Conservation (phyloP, 306 rosid species). For the Vachellia collinsii region DNA sequence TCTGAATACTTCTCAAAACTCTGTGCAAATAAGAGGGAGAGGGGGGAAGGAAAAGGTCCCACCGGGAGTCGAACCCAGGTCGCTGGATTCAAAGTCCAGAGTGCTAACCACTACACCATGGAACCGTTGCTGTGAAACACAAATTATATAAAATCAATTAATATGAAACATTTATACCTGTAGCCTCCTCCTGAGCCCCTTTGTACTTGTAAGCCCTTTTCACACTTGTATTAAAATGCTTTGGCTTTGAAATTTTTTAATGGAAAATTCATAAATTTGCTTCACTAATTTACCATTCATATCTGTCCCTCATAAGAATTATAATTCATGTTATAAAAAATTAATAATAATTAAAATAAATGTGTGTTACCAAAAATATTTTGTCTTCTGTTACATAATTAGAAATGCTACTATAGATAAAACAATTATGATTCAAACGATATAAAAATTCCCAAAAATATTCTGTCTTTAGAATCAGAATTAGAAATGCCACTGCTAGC, state of each 20-base stretch:
- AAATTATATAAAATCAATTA: too few species aligned
- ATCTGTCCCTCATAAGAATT: neutral
- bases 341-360: too few species aligned
- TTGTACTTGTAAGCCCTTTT: neutral
- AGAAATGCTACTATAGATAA: too few species aligned
- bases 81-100: conserved; percentile 84
- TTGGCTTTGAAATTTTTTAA: neutral
- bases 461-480: neutral
- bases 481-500: neutral
- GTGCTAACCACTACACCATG: conserved; percentile 80
- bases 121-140: conserved; percentile 25
- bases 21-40: too few species aligned
- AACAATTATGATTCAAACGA: neutral
- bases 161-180: too few species aligned
- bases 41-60: conserved; percentile 38
- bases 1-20: too few species aligned
- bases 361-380: too few species aligned
- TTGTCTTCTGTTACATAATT: too few species aligned
- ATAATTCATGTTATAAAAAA: neutral
- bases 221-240: neutral
- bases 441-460: neutral
- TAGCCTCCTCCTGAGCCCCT: too few species aligned
- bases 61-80: conserved; percentile 25
- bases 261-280: neutral
- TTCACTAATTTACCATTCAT: neutral